Conservation (phyloP, 169 alveolate species). For the Plasmodium sp. region DNA sequence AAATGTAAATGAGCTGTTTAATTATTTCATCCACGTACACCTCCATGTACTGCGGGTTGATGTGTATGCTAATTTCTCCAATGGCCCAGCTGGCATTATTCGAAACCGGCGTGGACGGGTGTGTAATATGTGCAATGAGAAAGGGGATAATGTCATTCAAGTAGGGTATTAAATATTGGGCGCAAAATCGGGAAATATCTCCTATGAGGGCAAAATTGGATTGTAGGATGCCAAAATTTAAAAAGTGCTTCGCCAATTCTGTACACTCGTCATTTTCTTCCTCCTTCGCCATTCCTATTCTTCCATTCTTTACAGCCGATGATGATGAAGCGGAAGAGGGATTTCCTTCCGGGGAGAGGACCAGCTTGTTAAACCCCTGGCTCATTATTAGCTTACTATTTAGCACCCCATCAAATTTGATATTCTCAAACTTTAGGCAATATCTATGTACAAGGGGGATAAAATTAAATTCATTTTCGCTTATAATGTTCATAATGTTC, state of each 20-base stretch:
- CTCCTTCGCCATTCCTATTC: neutral
- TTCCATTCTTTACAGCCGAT: neutral
- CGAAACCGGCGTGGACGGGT: conserved; percentile 81
- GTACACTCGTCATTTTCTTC: conserved; percentile 19
- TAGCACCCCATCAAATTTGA: conserved; percentile 27
- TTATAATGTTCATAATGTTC: conserved; percentile 36
- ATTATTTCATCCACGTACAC: conserved; percentile 80
- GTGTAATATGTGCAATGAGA: conserved; percentile 76
- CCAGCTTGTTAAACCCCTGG: neutral
- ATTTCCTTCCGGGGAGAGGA: neutral
- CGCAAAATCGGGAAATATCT: conserved; percentile 74
- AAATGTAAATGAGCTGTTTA: conserved; percentile 75
- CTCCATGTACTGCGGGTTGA: conserved; percentile 78
- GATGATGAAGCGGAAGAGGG: neutral
- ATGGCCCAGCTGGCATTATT: conserved; percentile 92
- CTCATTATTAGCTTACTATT: conserved; percentile 10
- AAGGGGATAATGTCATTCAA: conserved; percentile 71
- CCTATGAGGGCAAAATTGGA: conserved; percentile 75
- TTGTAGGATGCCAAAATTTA: conserved; percentile 69
- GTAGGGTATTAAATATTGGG: conserved; percentile 60
- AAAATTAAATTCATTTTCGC: conserved; percentile 59
- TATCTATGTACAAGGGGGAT: conserved; percentile 72
- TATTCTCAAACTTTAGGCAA: conserved; percentile 45
- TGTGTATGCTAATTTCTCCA: conserved; percentile 85
- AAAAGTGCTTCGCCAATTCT: conserved; percentile 53